phyloP scores from a whole-genome alignment of 495 filamentous ascomycete species.

The Talaromyces ruber region DNA sequence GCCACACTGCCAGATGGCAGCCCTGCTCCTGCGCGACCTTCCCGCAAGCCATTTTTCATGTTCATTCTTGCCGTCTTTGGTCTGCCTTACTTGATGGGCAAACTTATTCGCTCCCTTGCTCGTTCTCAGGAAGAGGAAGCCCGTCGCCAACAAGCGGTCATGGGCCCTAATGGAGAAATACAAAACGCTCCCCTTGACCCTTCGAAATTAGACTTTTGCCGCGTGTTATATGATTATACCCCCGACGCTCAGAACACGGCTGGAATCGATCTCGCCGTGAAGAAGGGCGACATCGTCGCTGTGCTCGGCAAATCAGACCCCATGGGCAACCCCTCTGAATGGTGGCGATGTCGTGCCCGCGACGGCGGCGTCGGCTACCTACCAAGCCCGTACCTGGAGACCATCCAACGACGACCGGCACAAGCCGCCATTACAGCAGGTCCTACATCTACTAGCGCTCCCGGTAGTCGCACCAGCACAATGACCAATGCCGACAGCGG shows the following conservation, averaged over 20 bases:
- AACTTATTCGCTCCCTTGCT: slow-evolving; percentile 78
- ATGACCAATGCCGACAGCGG: slow-evolving; percentile 38
- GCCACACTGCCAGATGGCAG: slow-evolving; percentile 46
- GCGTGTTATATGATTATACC: slow-evolving; percentile 86
- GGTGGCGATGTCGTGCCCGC: slow-evolving; percentile 94
- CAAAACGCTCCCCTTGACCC: slow-evolving; percentile 57
- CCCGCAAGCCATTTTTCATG: slow-evolving; percentile 90
- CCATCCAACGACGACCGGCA: slow-evolving; percentile 60
- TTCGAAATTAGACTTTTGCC: slow-evolving; percentile 87
- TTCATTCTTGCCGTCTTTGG: slow-evolving; percentile 93
- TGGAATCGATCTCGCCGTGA: slow-evolving; percentile 82
- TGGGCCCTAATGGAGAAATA: slow-evolving; percentile 43
- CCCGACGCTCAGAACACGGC: slow-evolving; percentile 57
- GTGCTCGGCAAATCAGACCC: slow-evolving; percentile 91
- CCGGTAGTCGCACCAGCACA: slow-evolving; percentile 44
- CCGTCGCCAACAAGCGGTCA: slow-evolving; percentile 44
- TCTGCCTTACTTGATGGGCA: slow-evolving; percentile 90
- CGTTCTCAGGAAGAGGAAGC: slow-evolving; percentile 76
- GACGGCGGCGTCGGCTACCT: slow-evolving; percentile 89
- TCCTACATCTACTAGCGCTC: slow-evolving; percentile 30
- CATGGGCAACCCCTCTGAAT: slow-evolving; percentile 83
- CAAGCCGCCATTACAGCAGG: slow-evolving; percentile 41
- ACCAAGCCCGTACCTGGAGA: slow-evolving; percentile 80
- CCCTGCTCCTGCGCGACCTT: slow-evolving; percentile 58
- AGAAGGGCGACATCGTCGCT: slow-evolving; percentile 92